Conservation (phyloP, 805 yeast species). For the Candida taoyuanica region DNA sequence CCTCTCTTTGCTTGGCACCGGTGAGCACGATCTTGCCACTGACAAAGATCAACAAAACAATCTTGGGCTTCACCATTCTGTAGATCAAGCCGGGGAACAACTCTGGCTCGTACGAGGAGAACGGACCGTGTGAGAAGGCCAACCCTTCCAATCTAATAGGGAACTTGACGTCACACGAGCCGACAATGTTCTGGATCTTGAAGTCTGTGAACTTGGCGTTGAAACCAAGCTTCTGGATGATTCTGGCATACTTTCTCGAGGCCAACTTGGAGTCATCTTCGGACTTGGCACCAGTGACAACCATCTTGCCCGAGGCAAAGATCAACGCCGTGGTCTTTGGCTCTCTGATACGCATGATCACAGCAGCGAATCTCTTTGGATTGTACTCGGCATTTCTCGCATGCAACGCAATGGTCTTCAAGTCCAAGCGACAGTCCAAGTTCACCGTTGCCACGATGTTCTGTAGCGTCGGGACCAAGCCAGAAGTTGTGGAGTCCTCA, state of each 20-base stretch:
- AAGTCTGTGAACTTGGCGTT: constrained; percentile 97
- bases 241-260: constrained; percentile 95
- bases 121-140: constrained; percentile 97
- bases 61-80: constrained; percentile 99
- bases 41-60: constrained; percentile 91
- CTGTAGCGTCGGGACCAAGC: constrained; percentile 90
- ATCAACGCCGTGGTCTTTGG: constrained; percentile 97
- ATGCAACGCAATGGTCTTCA: constrained; percentile 95
- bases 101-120: constrained; percentile 98
- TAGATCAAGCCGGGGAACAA: constrained; percentile 96
- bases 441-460: constrained; percentile 98
- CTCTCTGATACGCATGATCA: constrained; percentile 97
- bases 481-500: constrained; percentile 79
- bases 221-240: constrained; percentile 95
- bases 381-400: constrained; percentile 99
- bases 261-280: constrained; percentile 99
- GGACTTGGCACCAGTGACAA: constrained; percentile 97
- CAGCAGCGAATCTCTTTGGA: constrained; percentile 98
- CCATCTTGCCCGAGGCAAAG: constrained; percentile 99
- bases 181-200: constrained; percentile 96
- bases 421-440: constrained; percentile 90
- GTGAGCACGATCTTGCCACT: constrained; percentile 96
- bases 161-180: constrained; percentile 97
- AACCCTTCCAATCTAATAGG: constrained; percentile 96
- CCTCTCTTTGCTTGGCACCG: constrained; percentile 99